phyloP scores from a whole-genome alignment of 1,284 basidiomycete species.

The Cryptococcus sp. region DNA sequence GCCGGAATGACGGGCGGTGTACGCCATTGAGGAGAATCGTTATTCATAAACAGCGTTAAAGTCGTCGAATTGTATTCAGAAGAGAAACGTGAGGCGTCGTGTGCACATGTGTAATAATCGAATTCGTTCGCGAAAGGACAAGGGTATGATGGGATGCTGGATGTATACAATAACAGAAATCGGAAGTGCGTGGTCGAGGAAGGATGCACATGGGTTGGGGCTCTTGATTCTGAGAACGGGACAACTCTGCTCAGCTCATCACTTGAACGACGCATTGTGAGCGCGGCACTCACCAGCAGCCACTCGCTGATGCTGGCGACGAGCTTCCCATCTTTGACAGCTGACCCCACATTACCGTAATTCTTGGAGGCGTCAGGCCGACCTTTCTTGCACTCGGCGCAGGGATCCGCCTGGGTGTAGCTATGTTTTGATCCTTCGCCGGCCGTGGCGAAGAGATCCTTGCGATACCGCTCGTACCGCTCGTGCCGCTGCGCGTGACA shows the following conservation, averaged over 20 bases:
- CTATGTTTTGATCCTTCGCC: neutral
- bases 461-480: no score
- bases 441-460: neutral
- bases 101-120: neutral
- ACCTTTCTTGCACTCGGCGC: constrained; percentile 5
- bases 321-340: constrained; percentile 21
- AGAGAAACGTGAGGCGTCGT: neutral
- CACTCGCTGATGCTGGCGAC: constrained; percentile 4
- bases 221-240: neutral
- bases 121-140: neutral
- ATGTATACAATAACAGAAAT: neutral
- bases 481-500: neutral
- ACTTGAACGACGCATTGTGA: neutral
- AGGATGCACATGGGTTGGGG: neutral
- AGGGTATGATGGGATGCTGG: constrained; percentile 1
- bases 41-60: neutral
- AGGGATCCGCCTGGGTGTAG: constrained; percentile 9
- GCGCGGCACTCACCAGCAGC: neutral
- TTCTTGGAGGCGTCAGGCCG: constrained; percentile 16
- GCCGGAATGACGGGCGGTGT: neutral
- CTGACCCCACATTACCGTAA: constrained; percentile 26
- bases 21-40: neutral
- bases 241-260: neutral
- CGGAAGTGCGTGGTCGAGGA: neutral
- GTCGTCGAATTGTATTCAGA: neutral